Evolutionary conservation across 1,139 yeast species (phyloP).

Genomic region (Debaryomyces sp.): DNA sequence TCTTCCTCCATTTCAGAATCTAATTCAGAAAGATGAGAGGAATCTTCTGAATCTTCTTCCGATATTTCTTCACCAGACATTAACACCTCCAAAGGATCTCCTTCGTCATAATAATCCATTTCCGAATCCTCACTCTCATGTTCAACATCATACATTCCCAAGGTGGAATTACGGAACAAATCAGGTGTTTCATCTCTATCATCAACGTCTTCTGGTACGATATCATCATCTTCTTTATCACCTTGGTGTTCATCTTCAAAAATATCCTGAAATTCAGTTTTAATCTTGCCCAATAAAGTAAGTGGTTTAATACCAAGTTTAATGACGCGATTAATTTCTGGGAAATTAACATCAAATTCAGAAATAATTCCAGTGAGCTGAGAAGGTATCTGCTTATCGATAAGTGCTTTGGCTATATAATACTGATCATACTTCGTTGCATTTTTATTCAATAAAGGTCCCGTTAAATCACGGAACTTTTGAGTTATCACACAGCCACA

Average conservation of each 20-base stretch:
- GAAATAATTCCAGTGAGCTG: slow-evolving; percentile 61
- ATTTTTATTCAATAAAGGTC: slow-evolving; percentile 47
- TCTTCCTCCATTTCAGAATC: slow-evolving; percentile 23
- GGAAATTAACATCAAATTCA: slow-evolving; percentile 70
- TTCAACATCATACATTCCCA: slow-evolving; percentile 93
- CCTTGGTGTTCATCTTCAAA: slow-evolving; percentile 53
- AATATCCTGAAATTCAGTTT: slow-evolving; percentile 57
- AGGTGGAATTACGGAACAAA: slow-evolving; percentile 80
- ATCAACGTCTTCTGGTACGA: slow-evolving; percentile 55
- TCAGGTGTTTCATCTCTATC: slow-evolving; percentile 82
- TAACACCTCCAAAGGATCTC: slow-evolving; percentile 37
- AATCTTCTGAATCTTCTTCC: slow-evolving; percentile 28
- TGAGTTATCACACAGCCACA: slow-evolving; percentile 45
- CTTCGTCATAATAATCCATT: slow-evolving; percentile 34
- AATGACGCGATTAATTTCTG: slow-evolving; percentile 61
- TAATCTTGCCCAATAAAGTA: slow-evolving; percentile 61
- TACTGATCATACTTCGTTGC: slow-evolving; percentile 60
- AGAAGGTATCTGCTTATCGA: slow-evolving; percentile 66
- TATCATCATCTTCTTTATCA: slow-evolving; percentile 61
- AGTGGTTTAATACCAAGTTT: slow-evolving; percentile 63
- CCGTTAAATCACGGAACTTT: slow-evolving; percentile 46
- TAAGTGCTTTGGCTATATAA: slow-evolving; percentile 61
- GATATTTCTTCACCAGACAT: slow-evolving; percentile 39
- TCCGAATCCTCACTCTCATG: slow-evolving; percentile 61
- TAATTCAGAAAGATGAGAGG: slow-evolving; percentile 28